Evolutionary conservation across 2,329 filamentous ascomycete genomes (phyloP).

Genomic region (Hirsutella rhossiliensis): DNA sequence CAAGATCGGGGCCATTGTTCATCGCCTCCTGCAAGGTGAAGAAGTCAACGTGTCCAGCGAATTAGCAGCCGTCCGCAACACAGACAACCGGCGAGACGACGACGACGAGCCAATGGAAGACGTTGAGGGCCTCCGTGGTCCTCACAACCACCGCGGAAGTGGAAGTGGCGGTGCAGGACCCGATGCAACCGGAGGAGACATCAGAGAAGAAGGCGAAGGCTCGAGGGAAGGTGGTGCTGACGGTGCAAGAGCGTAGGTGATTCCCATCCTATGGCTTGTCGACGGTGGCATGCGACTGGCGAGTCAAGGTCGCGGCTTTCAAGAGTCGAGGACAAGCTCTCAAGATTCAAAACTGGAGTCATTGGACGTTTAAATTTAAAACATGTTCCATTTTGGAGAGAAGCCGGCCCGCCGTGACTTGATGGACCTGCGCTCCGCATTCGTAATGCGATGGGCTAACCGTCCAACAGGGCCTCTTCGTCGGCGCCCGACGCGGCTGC

Average conservation of each 20-base stretch:
- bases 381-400: slow-evolving; percentile 11
- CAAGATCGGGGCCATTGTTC: slow-evolving; percentile 79
- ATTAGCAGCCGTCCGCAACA: slow-evolving; percentile 50
- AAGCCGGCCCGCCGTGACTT: slow-evolving; percentile 11
- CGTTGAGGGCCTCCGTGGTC: slow-evolving; percentile 51
- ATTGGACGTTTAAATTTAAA: slow-evolving; percentile 20
- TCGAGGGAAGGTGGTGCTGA: slow-evolving; percentile 89
- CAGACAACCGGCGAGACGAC: slow-evolving; percentile 36
- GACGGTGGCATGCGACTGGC: slow-evolving; percentile 11
- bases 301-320: slow-evolving; percentile 3
- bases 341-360: slow-evolving; percentile 7
- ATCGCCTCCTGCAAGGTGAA: slow-evolving; percentile 75
- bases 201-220: slow-evolving; percentile 79
- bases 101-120: slow-evolving; percentile 47
- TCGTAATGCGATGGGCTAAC: slow-evolving; percentile 25
- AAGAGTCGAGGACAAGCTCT: slow-evolving; percentile 5
- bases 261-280: slow-evolving; percentile 17
- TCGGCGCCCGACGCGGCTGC: slow-evolving; percentile 57
- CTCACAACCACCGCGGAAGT: slow-evolving; percentile 43
- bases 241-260: slow-evolving; percentile 98
- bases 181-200: slow-evolving; percentile 80
- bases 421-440: slow-evolving; percentile 1
- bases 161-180: slow-evolving; percentile 72
- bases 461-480: slow-evolving; percentile 42
- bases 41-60: slow-evolving; percentile 70